A percentile compares a stretch with the other conserved stretches of the same genome.
phyloP scores from a whole-genome alignment of 129 eudicot species.

The Lactuca sativa region DNA sequence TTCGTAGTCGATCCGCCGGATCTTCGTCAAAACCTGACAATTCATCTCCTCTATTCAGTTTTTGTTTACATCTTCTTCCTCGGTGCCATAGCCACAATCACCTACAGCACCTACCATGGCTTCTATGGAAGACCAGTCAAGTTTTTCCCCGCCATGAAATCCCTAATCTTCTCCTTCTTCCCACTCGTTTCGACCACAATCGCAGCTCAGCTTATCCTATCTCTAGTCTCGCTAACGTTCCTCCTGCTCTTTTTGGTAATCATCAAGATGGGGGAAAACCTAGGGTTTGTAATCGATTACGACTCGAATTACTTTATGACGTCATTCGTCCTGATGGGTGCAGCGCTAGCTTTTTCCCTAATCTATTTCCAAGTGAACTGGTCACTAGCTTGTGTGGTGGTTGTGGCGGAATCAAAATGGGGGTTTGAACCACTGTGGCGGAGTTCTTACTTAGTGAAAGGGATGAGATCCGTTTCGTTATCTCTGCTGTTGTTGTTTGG shows the following conservation, averaged over 20 bases:
- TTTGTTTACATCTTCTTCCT: conserved; percentile 37
- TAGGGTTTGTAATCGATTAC: conserved; percentile 28
- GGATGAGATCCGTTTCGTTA: conserved; percentile 34
- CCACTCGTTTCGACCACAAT: conserved; percentile 50
- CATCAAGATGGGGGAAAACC: conserved; percentile 1
- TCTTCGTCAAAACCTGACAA: conserved; percentile 18
- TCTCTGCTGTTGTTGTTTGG: conserved; percentile 30
- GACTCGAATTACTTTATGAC: neutral
- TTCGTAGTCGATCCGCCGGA: conserved; percentile 12
- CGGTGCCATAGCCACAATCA: conserved; percentile 52
- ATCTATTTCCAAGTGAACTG: conserved; percentile 35
- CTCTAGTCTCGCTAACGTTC: conserved; percentile 18
- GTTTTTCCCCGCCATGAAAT: conserved; percentile 50
- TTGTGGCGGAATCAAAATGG: conserved; percentile 47
- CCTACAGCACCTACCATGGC: conserved; percentile 65
- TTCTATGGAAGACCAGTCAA: conserved; percentile 71
- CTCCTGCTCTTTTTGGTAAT: neutral
- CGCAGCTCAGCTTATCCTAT: conserved; percentile 28
- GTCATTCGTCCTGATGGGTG: neutral
- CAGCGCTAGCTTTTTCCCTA: neutral
- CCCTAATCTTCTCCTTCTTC: conserved; percentile 41
- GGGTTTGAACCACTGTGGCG: conserved; percentile 45
- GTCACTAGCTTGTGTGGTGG: conserved; percentile 39
- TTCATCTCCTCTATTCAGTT: conserved; percentile 36
- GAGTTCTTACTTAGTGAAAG: conserved; percentile 38